Conservation (phyloP, 805 yeast species). For the Kodamaea restingae region DNA sequence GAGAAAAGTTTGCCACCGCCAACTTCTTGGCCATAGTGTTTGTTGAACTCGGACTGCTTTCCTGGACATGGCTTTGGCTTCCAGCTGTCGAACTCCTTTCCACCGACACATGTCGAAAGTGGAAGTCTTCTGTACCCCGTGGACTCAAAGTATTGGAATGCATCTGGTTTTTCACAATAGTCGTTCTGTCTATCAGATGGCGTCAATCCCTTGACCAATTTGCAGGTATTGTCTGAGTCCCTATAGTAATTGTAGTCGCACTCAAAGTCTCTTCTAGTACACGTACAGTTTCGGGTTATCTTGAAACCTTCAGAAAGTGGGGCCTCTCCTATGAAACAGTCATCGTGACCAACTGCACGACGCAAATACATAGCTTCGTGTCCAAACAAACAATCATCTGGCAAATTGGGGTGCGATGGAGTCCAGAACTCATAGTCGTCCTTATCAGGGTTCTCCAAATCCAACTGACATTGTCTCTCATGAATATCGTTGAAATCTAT, state of each 20-base stretch:
- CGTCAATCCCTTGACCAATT: conserved; percentile 66
- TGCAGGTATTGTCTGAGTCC: conserved; percentile 78
- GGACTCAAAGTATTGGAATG: conserved; percentile 74
- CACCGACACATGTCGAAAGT: conserved; percentile 80
- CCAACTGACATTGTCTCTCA: conserved; percentile 39
- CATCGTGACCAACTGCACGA: conserved; percentile 41
- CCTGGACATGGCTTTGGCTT: conserved; percentile 84
- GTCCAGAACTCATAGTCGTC: conserved; percentile 44
- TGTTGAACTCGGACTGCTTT: conserved; percentile 58
- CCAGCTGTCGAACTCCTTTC: conserved; percentile 64
- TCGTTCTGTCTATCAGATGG: conserved; percentile 59
- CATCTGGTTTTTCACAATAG: conserved; percentile 54
- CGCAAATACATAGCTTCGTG: conserved; percentile 40
- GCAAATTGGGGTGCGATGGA: conserved; percentile 33
- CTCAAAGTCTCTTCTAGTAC: conserved; percentile 84
- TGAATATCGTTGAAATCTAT: conserved; percentile 36
- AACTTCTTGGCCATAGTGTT: conserved; percentile 50
- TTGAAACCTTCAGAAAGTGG: conserved; percentile 54
- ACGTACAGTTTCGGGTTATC: conserved; percentile 64
- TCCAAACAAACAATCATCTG: conserved; percentile 41
- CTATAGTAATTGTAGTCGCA: conserved; percentile 85
- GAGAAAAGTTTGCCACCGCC: conserved; percentile 51
- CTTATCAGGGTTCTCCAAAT: conserved; percentile 36
- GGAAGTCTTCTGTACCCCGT: conserved; percentile 92
- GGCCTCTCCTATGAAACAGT: conserved; percentile 70